These are phyloP conservation scores for Ziziphus jujuba DNA, from an alignment of 306 rosid genomes.

Conservation along the genomic window DNA sequence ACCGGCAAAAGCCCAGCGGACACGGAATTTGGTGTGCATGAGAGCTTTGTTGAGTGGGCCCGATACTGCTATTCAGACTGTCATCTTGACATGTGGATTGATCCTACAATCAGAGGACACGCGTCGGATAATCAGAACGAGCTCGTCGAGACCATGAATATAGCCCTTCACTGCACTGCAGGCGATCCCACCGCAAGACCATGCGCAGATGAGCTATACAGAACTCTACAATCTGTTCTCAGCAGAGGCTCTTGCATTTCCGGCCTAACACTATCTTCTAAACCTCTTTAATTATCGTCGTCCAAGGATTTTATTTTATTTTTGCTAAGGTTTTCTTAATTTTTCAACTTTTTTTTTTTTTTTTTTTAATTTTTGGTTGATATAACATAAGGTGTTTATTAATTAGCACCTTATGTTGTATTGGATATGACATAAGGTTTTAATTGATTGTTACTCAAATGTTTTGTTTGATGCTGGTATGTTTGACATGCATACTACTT, in stretches of 20 bases:
- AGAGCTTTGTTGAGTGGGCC: constrained; percentile 81
- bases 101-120: constrained; percentile 47
- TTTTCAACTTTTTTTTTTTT: not conserved
- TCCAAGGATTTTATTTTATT: constrained; percentile 2
- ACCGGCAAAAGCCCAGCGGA: constrained; percentile 75
- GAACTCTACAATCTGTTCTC: constrained; percentile 45
- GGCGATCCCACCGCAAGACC: constrained; percentile 80
- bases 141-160: constrained; percentile 69
- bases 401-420: constrained; percentile 32
- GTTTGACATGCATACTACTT: constrained; percentile 39
- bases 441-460: constrained; percentile 42
- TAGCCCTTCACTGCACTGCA: constrained; percentile 77
- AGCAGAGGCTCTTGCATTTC: constrained; percentile 40
- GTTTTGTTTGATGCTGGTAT: constrained; percentile 45
- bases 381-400: constrained; percentile 18
- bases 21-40: constrained; percentile 44
- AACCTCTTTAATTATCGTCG: constrained; percentile 9
- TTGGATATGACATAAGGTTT: constrained; percentile 38
- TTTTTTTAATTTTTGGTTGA: constrained; percentile 11
- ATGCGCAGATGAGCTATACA: constrained; percentile 51
- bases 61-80: constrained; percentile 73
- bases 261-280: constrained; percentile 23
- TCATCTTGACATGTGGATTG: constrained; percentile 73
- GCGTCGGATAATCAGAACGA: constrained; percentile 40
- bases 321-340: not conserved